Evolutionary conservation across 139 green algal genomes (phyloP).

Genomic region (Micractinium conductrix): DNA sequence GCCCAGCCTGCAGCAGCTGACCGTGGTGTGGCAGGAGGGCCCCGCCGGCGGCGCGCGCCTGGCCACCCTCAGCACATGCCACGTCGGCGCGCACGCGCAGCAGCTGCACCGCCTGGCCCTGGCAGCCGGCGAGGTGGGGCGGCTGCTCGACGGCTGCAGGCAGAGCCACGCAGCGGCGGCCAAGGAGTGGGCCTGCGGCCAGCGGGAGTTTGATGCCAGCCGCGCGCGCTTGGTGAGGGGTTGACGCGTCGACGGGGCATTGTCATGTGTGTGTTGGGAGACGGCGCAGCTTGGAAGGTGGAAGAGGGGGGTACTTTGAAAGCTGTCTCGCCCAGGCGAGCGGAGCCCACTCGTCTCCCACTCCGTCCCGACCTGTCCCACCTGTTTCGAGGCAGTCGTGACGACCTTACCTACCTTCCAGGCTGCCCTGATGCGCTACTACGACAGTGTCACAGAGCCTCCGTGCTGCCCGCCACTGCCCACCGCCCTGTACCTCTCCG

Average conservation of each 20-base stretch:
- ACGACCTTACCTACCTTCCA: background rate
- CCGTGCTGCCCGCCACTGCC: too few relatives aligned
- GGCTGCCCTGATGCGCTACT: too few relatives aligned
- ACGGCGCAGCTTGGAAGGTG: background rate
- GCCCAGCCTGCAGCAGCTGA: slow-evolving; percentile 22
- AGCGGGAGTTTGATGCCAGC: slow-evolving; percentile 22
- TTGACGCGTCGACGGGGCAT: too few relatives aligned
- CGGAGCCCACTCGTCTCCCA: too few relatives aligned
- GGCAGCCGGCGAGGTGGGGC: slow-evolving; percentile 30
- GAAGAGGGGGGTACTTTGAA: background rate
- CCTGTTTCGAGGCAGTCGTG: too few relatives aligned
- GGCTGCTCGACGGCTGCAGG: slow-evolving; percentile 27
- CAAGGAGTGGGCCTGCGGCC: slow-evolving; percentile 34
- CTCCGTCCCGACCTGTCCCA: too few relatives aligned
- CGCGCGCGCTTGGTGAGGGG: slow-evolving; percentile 2
- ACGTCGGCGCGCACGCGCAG: background rate
- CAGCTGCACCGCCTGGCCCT: slow-evolving; percentile 36
- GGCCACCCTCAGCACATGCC: background rate
- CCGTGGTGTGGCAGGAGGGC: slow-evolving; percentile 4
- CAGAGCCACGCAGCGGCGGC: background rate
- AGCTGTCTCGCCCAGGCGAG: too few relatives aligned
- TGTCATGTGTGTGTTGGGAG: too few relatives aligned
- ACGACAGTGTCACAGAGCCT: too few relatives aligned
- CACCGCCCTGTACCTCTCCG: background rate
- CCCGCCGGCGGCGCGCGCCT: background rate